These are phyloP conservation scores for Stephania yunnanensis DNA, from an alignment of 164 flowering plant genomes.

Conservation along the genomic window DNA sequence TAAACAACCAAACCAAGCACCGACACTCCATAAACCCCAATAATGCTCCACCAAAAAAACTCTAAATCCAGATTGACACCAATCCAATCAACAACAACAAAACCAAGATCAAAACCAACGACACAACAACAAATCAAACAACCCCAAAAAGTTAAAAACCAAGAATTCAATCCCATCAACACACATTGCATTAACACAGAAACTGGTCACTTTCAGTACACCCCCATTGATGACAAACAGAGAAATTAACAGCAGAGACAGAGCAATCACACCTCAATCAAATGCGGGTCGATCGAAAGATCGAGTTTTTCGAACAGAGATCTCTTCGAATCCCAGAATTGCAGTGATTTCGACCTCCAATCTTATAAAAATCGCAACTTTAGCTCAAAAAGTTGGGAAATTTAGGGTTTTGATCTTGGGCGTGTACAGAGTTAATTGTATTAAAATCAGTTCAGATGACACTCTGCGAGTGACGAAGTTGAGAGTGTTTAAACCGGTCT, in stretches of 20 bases:
- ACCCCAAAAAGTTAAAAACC: neutral
- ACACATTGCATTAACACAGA: too few relatives aligned
- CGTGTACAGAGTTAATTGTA: neutral
- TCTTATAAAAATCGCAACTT: neutral
- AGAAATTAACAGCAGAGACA: neutral
- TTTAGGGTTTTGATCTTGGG: neutral
- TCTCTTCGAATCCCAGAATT: neutral
- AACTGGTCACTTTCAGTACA: neutral
- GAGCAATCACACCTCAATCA: neutral
- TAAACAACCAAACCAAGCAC: neutral
- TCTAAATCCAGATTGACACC: neutral
- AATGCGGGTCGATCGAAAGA: neutral
- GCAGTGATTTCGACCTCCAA: neutral
- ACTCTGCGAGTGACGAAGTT: neutral
- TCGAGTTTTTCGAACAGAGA: neutral
- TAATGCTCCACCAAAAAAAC: neutral
- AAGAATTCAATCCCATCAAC: neutral
- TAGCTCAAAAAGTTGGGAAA: neutral
- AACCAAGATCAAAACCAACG: neutral
- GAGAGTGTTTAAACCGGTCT: neutral
- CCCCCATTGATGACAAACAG: neutral
- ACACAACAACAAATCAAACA: neutral
- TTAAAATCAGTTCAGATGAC: neutral
- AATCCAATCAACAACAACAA: neutral
- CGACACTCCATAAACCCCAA: neutral